These are phyloP conservation scores for Ceratopteris richardii DNA, from an alignment of 75 land plant genomes.

Conservation along the genomic window DNA sequence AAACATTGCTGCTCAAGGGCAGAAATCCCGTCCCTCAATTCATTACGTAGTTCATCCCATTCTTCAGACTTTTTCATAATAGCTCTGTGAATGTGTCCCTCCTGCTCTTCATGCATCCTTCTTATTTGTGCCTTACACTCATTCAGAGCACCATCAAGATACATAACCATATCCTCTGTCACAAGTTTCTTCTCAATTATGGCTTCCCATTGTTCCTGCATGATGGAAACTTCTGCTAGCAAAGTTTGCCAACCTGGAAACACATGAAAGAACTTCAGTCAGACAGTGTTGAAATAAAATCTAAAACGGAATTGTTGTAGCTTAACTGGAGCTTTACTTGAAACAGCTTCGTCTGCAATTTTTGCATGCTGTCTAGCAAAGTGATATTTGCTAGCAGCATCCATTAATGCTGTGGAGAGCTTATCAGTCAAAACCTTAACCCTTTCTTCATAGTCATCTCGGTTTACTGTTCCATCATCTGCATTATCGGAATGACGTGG, in stretches of 20 bases:
- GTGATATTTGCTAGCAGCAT: conserved; percentile 57
- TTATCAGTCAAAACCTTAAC: conserved; percentile 36
- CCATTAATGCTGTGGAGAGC: conserved; percentile 38
- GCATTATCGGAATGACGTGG: too few species aligned
- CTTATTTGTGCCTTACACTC: conserved; percentile 51
- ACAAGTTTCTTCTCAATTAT: conserved; percentile 23
- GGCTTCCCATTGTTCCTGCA: conserved; percentile 51
- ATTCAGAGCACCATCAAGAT: conserved; percentile 53
- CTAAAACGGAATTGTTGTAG: background rate
- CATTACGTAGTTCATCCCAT: conserved; percentile 32
- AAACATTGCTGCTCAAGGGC: conserved; percentile 25
- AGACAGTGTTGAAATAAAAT: background rate
- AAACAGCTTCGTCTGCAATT: conserved; percentile 88
- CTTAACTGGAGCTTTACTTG: conserved; percentile 30
- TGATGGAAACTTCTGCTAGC: conserved; percentile 39
- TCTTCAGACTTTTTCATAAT: conserved; percentile 32
- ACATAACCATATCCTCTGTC: conserved; percentile 35
- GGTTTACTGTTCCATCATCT: too few species aligned
- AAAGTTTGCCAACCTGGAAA: conserved; percentile 71
- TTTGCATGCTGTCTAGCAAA: conserved; percentile 74
- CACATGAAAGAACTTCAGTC: background rate
- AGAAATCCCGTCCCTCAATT: conserved; percentile 37
- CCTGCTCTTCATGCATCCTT: conserved; percentile 40
- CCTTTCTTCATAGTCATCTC: conserved; percentile 29
- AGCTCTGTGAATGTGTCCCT: conserved; percentile 41